Evolutionary conservation across 345 rosid species (phyloP).

Genomic region (Camelina sativa): DNA sequence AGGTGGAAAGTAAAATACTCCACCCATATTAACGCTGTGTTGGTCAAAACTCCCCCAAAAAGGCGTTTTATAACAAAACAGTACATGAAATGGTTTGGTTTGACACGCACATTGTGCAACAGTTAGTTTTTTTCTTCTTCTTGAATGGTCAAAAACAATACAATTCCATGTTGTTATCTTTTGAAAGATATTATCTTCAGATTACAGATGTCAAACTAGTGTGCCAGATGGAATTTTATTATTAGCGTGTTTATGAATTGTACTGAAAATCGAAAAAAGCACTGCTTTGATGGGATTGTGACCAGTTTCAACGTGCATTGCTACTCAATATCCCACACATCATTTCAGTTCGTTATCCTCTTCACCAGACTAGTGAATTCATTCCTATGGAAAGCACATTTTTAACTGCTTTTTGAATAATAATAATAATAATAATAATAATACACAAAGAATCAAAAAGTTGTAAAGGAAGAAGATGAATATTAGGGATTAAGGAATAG

Average conservation of each 20-base stretch:
- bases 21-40: conserved; percentile 7
- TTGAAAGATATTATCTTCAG: not conserved
- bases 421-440: not conserved
- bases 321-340: conserved; percentile 16
- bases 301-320: conserved; percentile 24
- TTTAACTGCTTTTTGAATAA: not conserved
- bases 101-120: conserved; percentile 27
- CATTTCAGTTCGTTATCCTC: conserved; percentile 8
- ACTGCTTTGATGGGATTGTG: conserved; percentile 29
- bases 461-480: conserved; percentile 25
- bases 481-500: conserved; percentile 29
- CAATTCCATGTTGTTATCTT: not conserved
- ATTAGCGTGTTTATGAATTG: conserved; percentile 20
- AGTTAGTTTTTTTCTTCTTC: not conserved
- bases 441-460: not conserved
- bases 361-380: not conserved
- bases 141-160: not conserved
- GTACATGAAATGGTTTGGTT: conserved; percentile 27
- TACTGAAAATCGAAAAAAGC: conserved; percentile 11
- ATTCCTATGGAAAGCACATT: conserved; percentile 16
- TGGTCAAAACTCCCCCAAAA: not conserved
- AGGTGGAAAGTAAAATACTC: conserved; percentile 51
- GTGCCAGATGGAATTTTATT: not conserved
- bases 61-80: conserved; percentile 10
- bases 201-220: not conserved